A percentile compares a stretch with the other conserved stretches of the same genome.
Conservation (phyloP, 2,329 filamentous ascomycete species). For the Paecilomyces formosus region DNA sequence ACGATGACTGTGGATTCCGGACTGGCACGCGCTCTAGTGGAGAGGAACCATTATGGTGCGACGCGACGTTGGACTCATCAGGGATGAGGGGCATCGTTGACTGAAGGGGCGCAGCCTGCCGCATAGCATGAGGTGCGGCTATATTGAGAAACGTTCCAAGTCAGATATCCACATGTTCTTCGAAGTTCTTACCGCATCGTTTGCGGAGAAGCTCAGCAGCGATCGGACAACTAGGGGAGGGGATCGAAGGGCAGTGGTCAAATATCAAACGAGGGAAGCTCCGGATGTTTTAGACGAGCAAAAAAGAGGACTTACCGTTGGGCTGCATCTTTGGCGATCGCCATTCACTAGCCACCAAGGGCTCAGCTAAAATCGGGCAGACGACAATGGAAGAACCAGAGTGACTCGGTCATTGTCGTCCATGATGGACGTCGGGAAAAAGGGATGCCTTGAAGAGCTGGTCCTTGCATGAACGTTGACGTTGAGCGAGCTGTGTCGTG, state of each 20-base stretch:
- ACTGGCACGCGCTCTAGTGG: conserved; percentile 29
- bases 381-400: background rate
- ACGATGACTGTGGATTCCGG: conserved; percentile 29
- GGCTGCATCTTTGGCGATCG: conserved; percentile 8
- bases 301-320: conserved; percentile 4
- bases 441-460: background rate
- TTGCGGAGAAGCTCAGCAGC: background rate
- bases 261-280: background rate
- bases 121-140: conserved; percentile 32
- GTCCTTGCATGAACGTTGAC: background rate
- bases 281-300: background rate
- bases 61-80: conserved; percentile 29
- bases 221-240: background rate
- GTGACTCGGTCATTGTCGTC: background rate
- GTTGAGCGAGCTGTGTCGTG: background rate
- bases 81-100: conserved; percentile 33
- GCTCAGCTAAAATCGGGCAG: background rate
- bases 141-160: background rate
- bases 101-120: conserved; percentile 30
- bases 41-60: conserved; percentile 31
- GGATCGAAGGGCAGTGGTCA: background rate
- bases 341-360: background rate
- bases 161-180: background rate
- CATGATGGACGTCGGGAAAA: background rate
- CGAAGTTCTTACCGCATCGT: background rate